Evolutionary conservation across 495 filamentous ascomycete species (phyloP).

Genomic region (Penicillium alfredii): DNA sequence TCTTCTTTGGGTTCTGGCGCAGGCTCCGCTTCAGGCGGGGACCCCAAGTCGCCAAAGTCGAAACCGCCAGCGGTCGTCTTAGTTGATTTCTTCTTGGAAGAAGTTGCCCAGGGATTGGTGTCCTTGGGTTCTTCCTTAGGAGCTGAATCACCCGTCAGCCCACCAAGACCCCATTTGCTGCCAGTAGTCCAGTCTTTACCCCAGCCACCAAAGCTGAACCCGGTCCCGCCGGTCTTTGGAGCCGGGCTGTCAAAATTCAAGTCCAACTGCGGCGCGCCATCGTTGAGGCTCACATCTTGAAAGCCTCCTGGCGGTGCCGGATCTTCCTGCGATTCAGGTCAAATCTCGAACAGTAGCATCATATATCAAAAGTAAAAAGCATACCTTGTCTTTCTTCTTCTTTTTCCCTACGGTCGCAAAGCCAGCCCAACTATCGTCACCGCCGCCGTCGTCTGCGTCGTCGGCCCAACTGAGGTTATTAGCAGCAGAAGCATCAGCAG

Average conservation of each 20-base stretch:
- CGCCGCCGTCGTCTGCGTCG: conserved; percentile 22
- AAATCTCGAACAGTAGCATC: too few relatives aligned
- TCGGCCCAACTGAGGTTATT: conserved; percentile 45
- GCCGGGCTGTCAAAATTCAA: conserved; percentile 36
- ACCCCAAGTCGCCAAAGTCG: conserved; percentile 41
- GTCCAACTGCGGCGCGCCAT: conserved; percentile 40
- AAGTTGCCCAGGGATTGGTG: conserved; percentile 38
- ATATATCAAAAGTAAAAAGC: conserved; percentile 4
- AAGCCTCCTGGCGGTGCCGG: conserved; percentile 29
- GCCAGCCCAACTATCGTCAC: conserved; percentile 33
- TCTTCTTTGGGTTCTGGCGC: conserved; percentile 23
- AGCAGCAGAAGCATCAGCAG: conserved; percentile 27
- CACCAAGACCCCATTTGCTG: conserved; percentile 30
- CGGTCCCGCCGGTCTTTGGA: conserved; percentile 26
- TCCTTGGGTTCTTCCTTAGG: conserved; percentile 31
- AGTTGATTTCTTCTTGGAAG: conserved; percentile 32
- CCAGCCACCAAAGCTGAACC: conserved; percentile 43
- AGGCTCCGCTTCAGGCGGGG: conserved; percentile 12
- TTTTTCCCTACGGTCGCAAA: conserved; percentile 26
- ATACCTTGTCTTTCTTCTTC: conserved; percentile 50
- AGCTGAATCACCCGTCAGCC: conserved; percentile 26
- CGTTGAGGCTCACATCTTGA: conserved; percentile 42
- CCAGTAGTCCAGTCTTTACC: conserved; percentile 38
- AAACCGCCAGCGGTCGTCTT: conserved; percentile 35
- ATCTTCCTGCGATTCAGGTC: conserved; percentile 22